A percentile compares a stretch with the other conserved stretches of the same genome.
phyloP scores from a whole-genome alignment of 2,329 filamentous ascomycete species.

The Apiospora sp. region DNA sequence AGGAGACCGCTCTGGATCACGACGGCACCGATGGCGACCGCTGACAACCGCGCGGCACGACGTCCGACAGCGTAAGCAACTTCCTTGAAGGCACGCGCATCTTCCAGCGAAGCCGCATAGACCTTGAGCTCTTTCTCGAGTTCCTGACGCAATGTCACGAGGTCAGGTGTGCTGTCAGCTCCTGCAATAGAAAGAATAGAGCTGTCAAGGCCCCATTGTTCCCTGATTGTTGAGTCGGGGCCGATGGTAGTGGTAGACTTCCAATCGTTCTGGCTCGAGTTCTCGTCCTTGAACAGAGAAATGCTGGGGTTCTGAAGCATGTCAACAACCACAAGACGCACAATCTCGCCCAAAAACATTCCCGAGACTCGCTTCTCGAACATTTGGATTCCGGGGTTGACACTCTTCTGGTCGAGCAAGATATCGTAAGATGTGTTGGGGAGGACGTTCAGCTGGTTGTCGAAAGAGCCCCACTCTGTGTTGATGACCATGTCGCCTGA shows the following conservation, averaged over 20 bases:
- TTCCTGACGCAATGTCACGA: constrained; percentile 77
- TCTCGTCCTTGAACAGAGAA: constrained; percentile 78
- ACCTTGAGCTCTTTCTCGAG: constrained; percentile 81
- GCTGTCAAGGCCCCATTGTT: constrained; percentile 90
- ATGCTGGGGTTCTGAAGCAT: constrained; percentile 73
- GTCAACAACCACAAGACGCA: constrained; percentile 77
- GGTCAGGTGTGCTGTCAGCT: constrained; percentile 76
- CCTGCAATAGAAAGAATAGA: constrained; percentile 88
- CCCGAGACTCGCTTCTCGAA: constrained; percentile 98
- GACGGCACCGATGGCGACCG: constrained; percentile 86
- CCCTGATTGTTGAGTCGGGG: constrained; percentile 72
- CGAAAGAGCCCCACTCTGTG: constrained; percentile 98
- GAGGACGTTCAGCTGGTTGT: constrained; percentile 89
- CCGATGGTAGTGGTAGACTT: constrained; percentile 74
- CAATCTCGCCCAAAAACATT: constrained; percentile 97
- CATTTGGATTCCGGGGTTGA: constrained; percentile 96
- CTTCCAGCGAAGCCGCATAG: constrained; percentile 78
- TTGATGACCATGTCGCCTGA: constrained; percentile 98
- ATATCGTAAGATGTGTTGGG: constrained; percentile 86
- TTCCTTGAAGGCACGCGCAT: constrained; percentile 86
- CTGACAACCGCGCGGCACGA: constrained; percentile 86
- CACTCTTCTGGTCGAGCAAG: constrained; percentile 78
- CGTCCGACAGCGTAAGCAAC: constrained; percentile 85
- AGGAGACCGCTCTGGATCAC: constrained; percentile 83
- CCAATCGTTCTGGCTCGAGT: constrained; percentile 75